Base-by-base conservation (phyloP, 495 filamentous ascomycete species). In the Niebla homalea region DNA sequence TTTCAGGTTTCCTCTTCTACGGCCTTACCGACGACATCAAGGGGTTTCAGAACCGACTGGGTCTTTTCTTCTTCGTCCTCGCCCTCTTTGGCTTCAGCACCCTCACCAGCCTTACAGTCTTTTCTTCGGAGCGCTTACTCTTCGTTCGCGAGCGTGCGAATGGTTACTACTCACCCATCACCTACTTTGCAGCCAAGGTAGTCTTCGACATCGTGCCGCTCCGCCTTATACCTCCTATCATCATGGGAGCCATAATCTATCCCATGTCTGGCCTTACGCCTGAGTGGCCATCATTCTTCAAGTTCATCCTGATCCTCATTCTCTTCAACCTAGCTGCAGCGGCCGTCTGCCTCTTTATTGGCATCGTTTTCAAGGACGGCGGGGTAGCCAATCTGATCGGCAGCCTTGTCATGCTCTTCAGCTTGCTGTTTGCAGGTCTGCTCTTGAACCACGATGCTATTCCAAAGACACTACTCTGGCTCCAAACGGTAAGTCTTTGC, bases 11-110 rank as follows among this genome's bases (percentile, higher is more conserved):
- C 63, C 79, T 99, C 20, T 99, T 96, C 73, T 99, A 95, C 55
- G 92, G 93, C 7, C 68, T 99, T 53, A 94, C 86, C 19, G 85
- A 93, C 62, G 87, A 97, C 61, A 94, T 99, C 60, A 80, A 85
- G 50, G 93, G 92, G 41, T 99, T 99, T 76, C 92, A 99, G 64
- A 97, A 99, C 64, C 78, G 92, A 18, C 81, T 99, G n/a, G 92
- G 92, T 57, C 74, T 97, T 11, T 97, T 97, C 75, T 96, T 99
- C 73, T 99, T 99, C 72, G 70, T 97, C 36, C 77, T 99, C 11
- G 88, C 92, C 4, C 69, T 99, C 16, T 99, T 96, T 57, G 92
- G 92, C 15, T 99, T 99, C 71, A 90, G 85, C 65, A 97, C 92
- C 0, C 71, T 99, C 35, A 97, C 92, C 1, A 87, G 79, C 58